phyloP scores from a whole-genome alignment of 208 protist species.

The Crithidia fasciculata region DNA sequence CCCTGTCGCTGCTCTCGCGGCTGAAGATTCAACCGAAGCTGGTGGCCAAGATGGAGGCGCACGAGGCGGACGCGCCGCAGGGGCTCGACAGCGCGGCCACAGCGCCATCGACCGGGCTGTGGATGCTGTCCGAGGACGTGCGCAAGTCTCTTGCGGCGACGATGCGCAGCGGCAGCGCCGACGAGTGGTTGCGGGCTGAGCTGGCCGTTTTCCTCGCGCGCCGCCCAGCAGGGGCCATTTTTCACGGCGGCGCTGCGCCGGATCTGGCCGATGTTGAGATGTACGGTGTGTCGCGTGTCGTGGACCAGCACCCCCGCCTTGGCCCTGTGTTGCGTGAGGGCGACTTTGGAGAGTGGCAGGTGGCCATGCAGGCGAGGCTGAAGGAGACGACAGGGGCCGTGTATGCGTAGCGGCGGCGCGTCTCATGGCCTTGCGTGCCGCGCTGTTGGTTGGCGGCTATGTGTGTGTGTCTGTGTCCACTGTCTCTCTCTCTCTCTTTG shows the following conservation, averaged over 20 bases:
- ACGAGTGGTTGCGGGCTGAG: conserved; percentile 56
- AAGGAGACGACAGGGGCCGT: conserved; percentile 25
- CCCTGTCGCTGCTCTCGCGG: conserved; percentile 53
- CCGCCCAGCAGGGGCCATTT: conserved; percentile 31
- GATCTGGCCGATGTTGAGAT: conserved; percentile 85
- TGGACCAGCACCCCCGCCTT: conserved; percentile 58
- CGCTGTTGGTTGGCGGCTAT: not conserved
- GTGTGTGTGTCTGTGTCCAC: not conserved
- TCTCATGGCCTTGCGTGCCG: not conserved
- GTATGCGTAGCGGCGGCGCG: conserved; percentile 12
- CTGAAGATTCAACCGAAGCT: conserved; percentile 62
- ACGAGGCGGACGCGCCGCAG: not conserved
- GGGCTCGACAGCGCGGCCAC: not conserved
- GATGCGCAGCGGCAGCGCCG: conserved; percentile 21
- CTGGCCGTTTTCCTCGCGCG: conserved; percentile 48
- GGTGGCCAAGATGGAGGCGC: conserved; percentile 32
- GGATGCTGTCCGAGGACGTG: conserved; percentile 22
- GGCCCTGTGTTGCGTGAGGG: conserved; percentile 42
- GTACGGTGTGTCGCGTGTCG: conserved; percentile 75
- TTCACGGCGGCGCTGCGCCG: conserved; percentile 73
- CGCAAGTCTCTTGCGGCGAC: conserved; percentile 11
- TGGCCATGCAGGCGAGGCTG: conserved; percentile 55
- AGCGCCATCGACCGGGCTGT: conserved; percentile 17
- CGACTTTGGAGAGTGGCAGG: conserved; percentile 65
- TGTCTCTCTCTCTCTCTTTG: conserved; percentile 21